A percentile compares a stretch with the other conserved stretches of the same genome.
These are phyloP conservation scores for Fusarium domesticum DNA, from an alignment of 2,329 filamentous ascomycete species.

Conservation along the genomic window DNA sequence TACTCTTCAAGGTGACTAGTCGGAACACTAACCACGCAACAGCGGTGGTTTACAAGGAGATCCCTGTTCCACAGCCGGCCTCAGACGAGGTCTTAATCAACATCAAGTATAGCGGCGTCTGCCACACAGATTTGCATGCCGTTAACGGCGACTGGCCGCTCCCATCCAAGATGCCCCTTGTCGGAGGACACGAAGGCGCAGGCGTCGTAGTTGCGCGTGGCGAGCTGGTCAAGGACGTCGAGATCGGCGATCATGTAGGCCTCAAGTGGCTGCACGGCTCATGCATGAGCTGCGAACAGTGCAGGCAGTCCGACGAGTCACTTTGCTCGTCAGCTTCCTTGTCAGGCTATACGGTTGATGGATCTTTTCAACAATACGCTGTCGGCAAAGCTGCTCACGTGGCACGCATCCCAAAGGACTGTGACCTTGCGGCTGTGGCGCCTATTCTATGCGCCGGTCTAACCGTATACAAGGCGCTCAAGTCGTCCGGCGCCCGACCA, in stretches of 20 bases:
- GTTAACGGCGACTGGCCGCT: slow-evolving; percentile 86
- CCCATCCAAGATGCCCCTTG: slow-evolving; percentile 70
- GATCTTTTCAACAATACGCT: slow-evolving; percentile 84
- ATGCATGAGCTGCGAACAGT: slow-evolving; percentile 77
- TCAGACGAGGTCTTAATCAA: slow-evolving; percentile 86
- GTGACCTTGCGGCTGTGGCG: slow-evolving; percentile 69
- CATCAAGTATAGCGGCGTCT: slow-evolving; percentile 84
- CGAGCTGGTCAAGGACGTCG: slow-evolving; percentile 68
- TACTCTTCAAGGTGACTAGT: background rate
- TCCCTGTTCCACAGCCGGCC: slow-evolving; percentile 72
- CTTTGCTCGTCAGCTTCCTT: slow-evolving; percentile 70
- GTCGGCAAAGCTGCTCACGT: slow-evolving; percentile 80
- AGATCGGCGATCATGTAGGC: slow-evolving; percentile 78
- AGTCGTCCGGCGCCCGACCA: slow-evolving; percentile 68
- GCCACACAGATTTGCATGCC: slow-evolving; percentile 74
- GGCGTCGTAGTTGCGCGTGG: slow-evolving; percentile 77
- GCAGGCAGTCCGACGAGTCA: slow-evolving; percentile 73
- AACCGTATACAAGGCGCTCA: slow-evolving; percentile 81
- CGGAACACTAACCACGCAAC: slow-evolving; percentile 17
- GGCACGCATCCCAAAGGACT: slow-evolving; percentile 71
- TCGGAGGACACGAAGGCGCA: slow-evolving; percentile 74
- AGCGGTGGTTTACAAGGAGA: slow-evolving; percentile 68
- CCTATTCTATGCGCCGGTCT: slow-evolving; percentile 80
- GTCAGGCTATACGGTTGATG: slow-evolving; percentile 86
- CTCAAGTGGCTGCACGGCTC: slow-evolving; percentile 88